Conservation (phyloP, 371 early-diverging fungal species). For the Mortierella polycephala region DNA sequence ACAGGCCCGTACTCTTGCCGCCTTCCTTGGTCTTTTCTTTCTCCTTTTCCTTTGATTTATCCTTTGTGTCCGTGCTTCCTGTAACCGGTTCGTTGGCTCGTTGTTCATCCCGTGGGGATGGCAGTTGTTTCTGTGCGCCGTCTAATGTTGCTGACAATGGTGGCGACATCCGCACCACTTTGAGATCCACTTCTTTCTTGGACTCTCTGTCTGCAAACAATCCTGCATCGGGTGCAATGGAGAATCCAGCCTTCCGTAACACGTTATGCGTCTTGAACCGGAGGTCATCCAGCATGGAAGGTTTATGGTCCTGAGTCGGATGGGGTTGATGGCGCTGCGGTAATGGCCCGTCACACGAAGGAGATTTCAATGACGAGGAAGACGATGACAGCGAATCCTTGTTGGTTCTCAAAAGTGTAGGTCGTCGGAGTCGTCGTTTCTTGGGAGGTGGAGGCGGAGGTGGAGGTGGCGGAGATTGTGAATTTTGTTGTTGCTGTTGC, state of each 20-base stretch:
- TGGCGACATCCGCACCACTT: constrained; percentile 25
- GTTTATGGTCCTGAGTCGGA: too few species aligned
- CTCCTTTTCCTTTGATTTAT: too few species aligned
- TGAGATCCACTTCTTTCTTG: constrained; percentile 26
- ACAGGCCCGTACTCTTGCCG: constrained; percentile 12
- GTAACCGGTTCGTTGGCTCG: constrained; percentile 36
- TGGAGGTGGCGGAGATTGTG: too few species aligned
- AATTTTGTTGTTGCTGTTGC: too few species aligned
- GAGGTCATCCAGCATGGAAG: constrained; percentile 20
- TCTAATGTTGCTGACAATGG: not conserved
- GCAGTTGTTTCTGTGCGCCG: not conserved
- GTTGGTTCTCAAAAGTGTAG: too few species aligned
- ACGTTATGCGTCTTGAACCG: constrained; percentile 36
- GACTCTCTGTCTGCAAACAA: constrained; percentile 28
- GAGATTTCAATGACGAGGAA: too few species aligned
- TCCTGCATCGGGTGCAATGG: constrained; percentile 43
- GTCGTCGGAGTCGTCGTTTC: too few species aligned
- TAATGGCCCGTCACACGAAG: too few species aligned
- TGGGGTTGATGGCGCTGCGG: too few species aligned
- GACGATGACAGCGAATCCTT: too few species aligned
- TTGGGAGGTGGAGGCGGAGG: too few species aligned
- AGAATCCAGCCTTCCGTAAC: constrained; percentile 35
- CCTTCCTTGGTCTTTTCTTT: constrained; percentile 4
- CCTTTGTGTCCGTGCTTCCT: too few species aligned
- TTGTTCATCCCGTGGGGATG: not conserved